These are phyloP conservation scores for Pseudonitzschia delicatissima DNA, from an alignment of 108 stramenopile genomes.

Conservation along the genomic window DNA sequence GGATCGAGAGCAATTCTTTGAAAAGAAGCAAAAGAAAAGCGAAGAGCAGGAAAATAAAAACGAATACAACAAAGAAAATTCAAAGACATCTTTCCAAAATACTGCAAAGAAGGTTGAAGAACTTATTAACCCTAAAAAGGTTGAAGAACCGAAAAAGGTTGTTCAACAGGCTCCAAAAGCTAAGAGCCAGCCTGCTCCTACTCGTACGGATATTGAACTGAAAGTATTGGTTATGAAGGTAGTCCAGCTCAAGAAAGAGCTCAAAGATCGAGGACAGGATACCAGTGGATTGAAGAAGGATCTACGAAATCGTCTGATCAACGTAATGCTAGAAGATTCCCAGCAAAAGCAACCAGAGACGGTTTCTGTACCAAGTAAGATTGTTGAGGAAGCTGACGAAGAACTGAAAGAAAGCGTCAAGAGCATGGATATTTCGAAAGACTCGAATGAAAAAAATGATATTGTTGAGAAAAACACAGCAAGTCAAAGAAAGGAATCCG, in stretches of 20 bases:
- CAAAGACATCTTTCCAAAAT: background rate
- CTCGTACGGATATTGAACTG: slow-evolving; percentile 19
- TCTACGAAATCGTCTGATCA: slow-evolving; percentile 36
- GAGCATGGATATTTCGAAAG: background rate
- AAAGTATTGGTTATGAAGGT: slow-evolving; percentile 47
- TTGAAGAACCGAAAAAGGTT: background rate
- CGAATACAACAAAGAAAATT: slow-evolving; percentile 11
- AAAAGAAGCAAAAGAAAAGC: slow-evolving; percentile 19
- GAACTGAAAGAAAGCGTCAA: background rate
- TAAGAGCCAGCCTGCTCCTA: background rate
- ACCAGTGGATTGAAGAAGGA: slow-evolving; percentile 46
- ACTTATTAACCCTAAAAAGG: background rate
- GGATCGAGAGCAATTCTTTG: slow-evolving; percentile 4
- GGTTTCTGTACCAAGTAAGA: background rate
- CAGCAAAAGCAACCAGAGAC: slow-evolving; percentile 12
- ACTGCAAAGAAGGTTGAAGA: background rate
- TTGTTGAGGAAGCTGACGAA: background rate
- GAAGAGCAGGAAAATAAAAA: background rate
- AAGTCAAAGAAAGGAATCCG: background rate
- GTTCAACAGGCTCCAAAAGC: background rate
- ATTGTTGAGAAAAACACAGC: background rate
- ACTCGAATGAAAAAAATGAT: background rate
- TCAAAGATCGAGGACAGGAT: slow-evolving; percentile 34
- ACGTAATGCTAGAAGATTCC: slow-evolving; percentile 21
- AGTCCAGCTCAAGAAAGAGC: slow-evolving; percentile 42